Percentiles rank a stretch among this genome's conserved stretches.
phyloP scores from a whole-genome alignment of 371 early-diverging fungal genomes.

The Apophysomyces elegans region DNA sequence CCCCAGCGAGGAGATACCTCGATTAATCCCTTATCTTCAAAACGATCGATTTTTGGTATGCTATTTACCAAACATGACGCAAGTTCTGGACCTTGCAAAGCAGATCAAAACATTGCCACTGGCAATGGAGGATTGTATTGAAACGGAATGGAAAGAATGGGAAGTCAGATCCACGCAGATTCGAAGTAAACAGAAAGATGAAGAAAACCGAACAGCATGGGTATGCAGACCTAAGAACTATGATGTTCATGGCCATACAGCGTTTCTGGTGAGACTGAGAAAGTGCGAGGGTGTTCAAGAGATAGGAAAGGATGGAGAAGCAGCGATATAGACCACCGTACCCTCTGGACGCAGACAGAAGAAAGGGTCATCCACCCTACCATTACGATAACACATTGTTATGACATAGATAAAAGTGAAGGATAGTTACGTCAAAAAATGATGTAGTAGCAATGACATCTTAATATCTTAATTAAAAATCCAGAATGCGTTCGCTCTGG shows the following conservation, averaged over 20 bases:
- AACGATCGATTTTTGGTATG: conserved; percentile 72
- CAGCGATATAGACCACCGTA: too few species aligned
- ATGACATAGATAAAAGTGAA: too few species aligned
- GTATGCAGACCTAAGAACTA: conserved; percentile 65
- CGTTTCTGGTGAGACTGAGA: conserved; percentile 64
- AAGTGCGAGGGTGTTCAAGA: conserved; percentile 36
- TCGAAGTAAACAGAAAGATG: conserved; percentile 43
- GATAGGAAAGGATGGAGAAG: not conserved
- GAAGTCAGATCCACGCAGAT: conserved; percentile 67
- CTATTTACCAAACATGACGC: conserved; percentile 81
- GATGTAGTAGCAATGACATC: too few species aligned
- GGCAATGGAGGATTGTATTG: conserved; percentile 64
- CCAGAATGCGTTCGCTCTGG: too few species aligned
- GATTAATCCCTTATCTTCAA: conserved; percentile 49
- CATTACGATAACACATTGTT: too few species aligned
- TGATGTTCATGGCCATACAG: conserved; percentile 65
- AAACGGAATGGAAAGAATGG: conserved; percentile 77
- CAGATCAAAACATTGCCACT: conserved; percentile 51
- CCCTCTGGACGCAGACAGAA: too few species aligned
- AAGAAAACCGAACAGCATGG: conserved; percentile 37
- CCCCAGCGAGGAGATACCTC: conserved; percentile 56
- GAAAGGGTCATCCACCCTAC: too few species aligned
- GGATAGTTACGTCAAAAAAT: too few species aligned
- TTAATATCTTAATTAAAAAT: too few species aligned
- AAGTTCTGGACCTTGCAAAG: conserved; percentile 65